phyloP scores from a whole-genome alignment of 129 eudicot genomes.

The Mikania micrantha region DNA sequence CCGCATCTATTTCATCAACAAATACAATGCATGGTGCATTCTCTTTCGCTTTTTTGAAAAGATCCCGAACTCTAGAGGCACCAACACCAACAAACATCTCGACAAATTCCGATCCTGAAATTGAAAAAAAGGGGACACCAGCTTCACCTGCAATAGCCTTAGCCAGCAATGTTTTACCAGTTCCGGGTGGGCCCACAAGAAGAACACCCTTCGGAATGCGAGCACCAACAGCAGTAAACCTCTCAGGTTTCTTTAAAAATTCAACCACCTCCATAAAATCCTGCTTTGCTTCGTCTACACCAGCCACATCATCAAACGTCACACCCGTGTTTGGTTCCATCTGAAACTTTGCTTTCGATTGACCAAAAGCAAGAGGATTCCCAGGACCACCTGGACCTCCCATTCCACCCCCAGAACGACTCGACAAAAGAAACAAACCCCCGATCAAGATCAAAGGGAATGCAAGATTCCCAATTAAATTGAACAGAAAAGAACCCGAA shows the following conservation, averaged over 20 bases:
- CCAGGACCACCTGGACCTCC: conserved; percentile 99
- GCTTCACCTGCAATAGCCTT: conserved; percentile 99
- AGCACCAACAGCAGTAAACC: conserved; percentile 95
- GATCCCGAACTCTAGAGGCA: conserved; percentile 95
- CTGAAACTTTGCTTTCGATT: conserved; percentile 90
- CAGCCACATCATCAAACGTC: conserved; percentile 95
- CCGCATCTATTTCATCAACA: conserved; percentile 99
- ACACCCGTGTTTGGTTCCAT: conserved; percentile 99
- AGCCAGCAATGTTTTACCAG: conserved; percentile 91
- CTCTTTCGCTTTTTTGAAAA: conserved; percentile 93
- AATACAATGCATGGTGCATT: conserved; percentile 97
- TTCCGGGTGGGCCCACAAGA: conserved; percentile 97
- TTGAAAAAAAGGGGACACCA: conserved; percentile 95
- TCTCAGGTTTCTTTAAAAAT: conserved; percentile 92
- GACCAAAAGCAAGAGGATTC: conserved; percentile 77
- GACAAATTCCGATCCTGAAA: conserved; percentile 90
- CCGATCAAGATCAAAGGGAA: conserved; percentile 82
- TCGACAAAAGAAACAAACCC: conserved; percentile 89
- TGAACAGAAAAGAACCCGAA: conserved; percentile 78
- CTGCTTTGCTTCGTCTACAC: conserved; percentile 97
- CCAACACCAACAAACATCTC: conserved; percentile 99
- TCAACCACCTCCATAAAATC: conserved; percentile 98
- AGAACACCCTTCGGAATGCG: conserved; percentile 96
- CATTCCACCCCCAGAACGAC: conserved; percentile 89
- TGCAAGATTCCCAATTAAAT: conserved; percentile 84